These are phyloP conservation scores for Cladophialophora chaetospira DNA, from an alignment of 2,329 filamentous ascomycete species.

Conservation along the genomic window DNA sequence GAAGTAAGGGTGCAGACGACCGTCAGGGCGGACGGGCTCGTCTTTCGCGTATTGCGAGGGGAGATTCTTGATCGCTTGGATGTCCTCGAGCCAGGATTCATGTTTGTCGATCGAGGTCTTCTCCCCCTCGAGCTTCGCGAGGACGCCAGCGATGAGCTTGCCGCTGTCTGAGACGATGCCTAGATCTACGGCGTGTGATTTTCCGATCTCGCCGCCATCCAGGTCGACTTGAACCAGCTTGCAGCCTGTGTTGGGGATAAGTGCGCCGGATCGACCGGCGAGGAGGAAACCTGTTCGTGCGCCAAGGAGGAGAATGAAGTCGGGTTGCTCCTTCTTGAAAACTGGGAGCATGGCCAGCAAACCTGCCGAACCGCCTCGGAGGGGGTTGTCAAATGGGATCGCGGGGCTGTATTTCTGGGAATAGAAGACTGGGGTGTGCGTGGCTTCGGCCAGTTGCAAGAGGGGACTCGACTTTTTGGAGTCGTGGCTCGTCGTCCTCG, in stretches of 20 bases:
- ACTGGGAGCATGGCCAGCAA: constrained; percentile 39
- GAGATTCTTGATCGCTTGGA: constrained; percentile 25
- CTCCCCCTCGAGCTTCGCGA: constrained; percentile 1
- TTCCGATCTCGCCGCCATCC: constrained; percentile 48
- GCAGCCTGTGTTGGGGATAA: constrained; percentile 42
- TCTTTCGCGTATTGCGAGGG: constrained; percentile 32
- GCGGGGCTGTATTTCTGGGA: constrained; percentile 35
- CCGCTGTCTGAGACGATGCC: constrained; percentile 46
- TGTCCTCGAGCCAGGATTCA: constrained; percentile 23
- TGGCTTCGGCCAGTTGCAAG: constrained; percentile 39
- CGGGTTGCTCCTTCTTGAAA: constrained; percentile 39
- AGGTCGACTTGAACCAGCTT: constrained; percentile 48
- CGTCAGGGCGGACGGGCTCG: constrained; percentile 32
- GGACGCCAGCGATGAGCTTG: constrained; percentile 39
- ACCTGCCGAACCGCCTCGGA: constrained; percentile 41
- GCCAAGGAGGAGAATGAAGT: constrained; percentile 47
- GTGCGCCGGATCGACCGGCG: constrained; percentile 40
- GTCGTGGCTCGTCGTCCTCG: constrained; percentile 24
- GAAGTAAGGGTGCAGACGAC: constrained; percentile 48
- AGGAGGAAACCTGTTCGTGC: constrained; percentile 47
- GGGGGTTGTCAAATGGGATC: constrained; percentile 37
- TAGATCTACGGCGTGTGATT: constrained; percentile 43
- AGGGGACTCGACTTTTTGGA: constrained; percentile 36
- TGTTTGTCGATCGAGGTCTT: constrained; percentile 22
- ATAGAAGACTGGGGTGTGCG: constrained; percentile 46